Evolutionary conservation across 305 asterid species (phyloP).

Genomic region (Stenogyne calaminthoides): DNA sequence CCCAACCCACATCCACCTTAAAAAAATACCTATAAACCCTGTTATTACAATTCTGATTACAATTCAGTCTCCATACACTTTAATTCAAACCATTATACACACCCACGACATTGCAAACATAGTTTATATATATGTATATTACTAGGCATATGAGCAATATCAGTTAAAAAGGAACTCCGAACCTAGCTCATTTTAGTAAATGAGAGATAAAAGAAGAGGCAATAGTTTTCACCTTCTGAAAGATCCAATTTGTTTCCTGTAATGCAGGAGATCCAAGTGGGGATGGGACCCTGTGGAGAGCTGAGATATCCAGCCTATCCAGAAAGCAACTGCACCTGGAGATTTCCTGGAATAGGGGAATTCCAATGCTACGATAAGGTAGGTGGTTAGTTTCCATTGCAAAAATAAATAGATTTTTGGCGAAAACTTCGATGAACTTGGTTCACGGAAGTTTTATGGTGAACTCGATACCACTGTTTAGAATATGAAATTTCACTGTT

Average conservation of each 20-base stretch:
- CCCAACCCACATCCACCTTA: neutral
- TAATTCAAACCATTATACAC: too few species aligned
- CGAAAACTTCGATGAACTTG: too few species aligned
- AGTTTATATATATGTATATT: too few species aligned
- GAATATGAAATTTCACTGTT: too few species aligned
- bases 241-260: conserved; percentile 19
- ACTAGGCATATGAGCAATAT: conserved; percentile 19
- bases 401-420: neutral
- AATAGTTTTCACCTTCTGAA: conserved; percentile 20
- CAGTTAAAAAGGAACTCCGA: conserved; percentile 16
- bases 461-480: too few species aligned
- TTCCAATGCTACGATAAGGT: conserved; percentile 98
- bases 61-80: too few species aligned
- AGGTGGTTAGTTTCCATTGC: neutral
- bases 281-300: conserved; percentile 99
- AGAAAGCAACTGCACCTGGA: conserved; percentile 95
- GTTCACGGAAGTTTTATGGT: too few species aligned
- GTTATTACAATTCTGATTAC: too few species aligned
- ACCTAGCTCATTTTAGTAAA: conserved; percentile 18
- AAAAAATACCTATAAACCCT: too few species aligned
- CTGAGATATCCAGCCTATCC: conserved; percentile 97
- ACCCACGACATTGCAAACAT: too few species aligned
- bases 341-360: conserved; percentile 92
- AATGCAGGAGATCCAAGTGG: conserved; percentile 90
- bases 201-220: neutral